These are phyloP conservation scores for Neohortaea acidophila DNA, from an alignment of 495 filamentous ascomycete genomes.

Conservation along the genomic window DNA sequence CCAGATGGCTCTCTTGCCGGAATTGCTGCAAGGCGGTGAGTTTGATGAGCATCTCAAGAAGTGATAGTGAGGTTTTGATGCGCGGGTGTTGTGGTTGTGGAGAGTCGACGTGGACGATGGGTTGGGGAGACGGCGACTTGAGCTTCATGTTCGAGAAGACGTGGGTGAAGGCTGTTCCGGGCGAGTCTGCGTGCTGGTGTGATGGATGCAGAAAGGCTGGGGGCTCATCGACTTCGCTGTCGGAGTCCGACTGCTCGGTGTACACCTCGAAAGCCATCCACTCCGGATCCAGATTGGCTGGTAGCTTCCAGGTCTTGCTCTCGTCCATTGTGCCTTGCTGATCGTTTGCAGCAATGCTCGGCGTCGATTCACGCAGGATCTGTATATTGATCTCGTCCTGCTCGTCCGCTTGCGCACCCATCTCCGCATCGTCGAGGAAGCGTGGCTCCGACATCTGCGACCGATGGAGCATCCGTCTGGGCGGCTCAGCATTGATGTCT, in stretches of 20 bases:
- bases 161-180: conserved; percentile 28
- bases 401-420: conserved; percentile 18
- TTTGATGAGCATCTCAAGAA: conserved; percentile 86
- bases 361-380: conserved; percentile 35
- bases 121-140: conserved; percentile 25
- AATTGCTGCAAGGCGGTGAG: conserved; percentile 91
- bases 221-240: conserved; percentile 34
- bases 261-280: conserved; percentile 93
- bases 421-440: not conserved
- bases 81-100: conserved; percentile 19
- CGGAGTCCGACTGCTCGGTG: conserved; percentile 43
- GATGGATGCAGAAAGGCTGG: conserved; percentile 20
- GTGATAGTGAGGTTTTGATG: conserved; percentile 73
- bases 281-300: conserved; percentile 71
- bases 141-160: conserved; percentile 19
- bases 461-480: conserved; percentile 40
- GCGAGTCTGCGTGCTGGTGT: conserved; percentile 16
- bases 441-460: conserved; percentile 23
- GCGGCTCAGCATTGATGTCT: conserved; percentile 58
- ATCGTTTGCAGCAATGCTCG: conserved; percentile 2
- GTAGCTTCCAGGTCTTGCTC: conserved; percentile 41
- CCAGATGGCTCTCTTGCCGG: conserved; percentile 80
- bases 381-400: conserved; percentile 58
- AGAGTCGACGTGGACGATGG: conserved; percentile 30
- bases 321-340: not conserved